Percentiles rank a stretch among this genome's conserved stretches.
These are phyloP conservation scores for Penstemon barbatus DNA, from an alignment of 257 asterid genomes.

Conservation along the genomic window DNA sequence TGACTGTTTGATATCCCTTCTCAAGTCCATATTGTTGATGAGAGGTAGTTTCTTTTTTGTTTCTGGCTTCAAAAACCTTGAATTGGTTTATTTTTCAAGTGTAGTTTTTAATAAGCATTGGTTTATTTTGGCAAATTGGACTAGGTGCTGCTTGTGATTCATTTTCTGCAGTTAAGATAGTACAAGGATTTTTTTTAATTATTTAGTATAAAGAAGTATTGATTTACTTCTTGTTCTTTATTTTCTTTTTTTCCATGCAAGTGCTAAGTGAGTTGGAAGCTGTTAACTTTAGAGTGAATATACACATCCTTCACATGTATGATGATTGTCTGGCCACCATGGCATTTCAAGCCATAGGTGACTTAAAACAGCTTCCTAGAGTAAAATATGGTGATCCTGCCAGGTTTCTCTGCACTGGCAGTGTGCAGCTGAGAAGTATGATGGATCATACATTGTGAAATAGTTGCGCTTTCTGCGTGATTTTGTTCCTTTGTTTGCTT, in stretches of 20 bases:
- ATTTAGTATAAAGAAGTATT: neutral
- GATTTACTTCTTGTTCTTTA: neutral
- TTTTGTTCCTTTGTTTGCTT: slow-evolving; percentile 16
- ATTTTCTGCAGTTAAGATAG: neutral
- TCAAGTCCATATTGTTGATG: neutral
- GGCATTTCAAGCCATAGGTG: slow-evolving; percentile 49
- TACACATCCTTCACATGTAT: slow-evolving; percentile 37
- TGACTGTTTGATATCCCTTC: neutral
- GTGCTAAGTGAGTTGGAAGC: slow-evolving; percentile 47
- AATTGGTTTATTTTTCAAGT: slow-evolving; percentile 5
- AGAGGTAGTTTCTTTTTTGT: neutral
- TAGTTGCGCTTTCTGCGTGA: slow-evolving; percentile 11
- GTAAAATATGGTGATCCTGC: slow-evolving; percentile 63
- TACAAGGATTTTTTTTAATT: neutral
- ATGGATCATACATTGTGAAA: slow-evolving; percentile 61
- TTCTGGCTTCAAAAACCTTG: neutral
- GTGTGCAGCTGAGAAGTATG: slow-evolving; percentile 99
- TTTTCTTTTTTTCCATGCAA: neutral
- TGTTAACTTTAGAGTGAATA: slow-evolving; percentile 34
- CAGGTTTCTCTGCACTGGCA: slow-evolving; percentile 99
- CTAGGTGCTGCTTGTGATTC: neutral
- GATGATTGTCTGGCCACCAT: slow-evolving; percentile 34
- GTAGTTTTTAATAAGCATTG: neutral
- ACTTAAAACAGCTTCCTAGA: slow-evolving; percentile 74
- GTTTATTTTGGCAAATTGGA: neutral